Base-by-base conservation (phyloP, 2,329 filamentous ascomycete genomes). In the Sporothrix sp. region DNA sequence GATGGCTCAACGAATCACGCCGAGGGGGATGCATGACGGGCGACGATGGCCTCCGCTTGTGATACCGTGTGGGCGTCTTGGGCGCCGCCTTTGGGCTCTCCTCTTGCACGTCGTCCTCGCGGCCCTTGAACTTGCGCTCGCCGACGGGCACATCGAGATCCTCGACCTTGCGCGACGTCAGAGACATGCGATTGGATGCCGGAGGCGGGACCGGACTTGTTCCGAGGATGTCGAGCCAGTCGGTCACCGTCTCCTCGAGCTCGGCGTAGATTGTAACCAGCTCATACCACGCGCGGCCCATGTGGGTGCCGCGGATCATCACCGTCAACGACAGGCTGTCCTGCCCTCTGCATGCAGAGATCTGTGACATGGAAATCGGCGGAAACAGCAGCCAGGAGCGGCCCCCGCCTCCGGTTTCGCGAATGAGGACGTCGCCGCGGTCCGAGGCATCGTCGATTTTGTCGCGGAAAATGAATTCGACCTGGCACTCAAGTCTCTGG, bases 401-500 rank as follows among this genome's bases (percentile, higher is more conserved):
- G 13, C 84, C 81, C 11, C 33, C 48, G 48, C 79, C 77, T 39
- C 89, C 88, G n/a, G 89, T 81, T 65, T 97, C 90, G 58, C 91
- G 90, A 51, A 98, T 84, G 20, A 98, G 76, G n/a, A 98, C 65
- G 64, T 98, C 93, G 7, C 91, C 89, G 44, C 78, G 71, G 55
- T 84, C 78, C 3, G 78, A 77, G 32, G 77, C 73, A 44, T 79
- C 77, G n/a, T 76, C 73, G 21, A 81, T 73, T 58, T 87, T 87
- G 62, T 97, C 91, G 61, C 93, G 81, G 57, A 91, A 78, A 13
- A 97, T 75, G 27, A 98, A 65, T 64, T 98, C 93, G 14, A 95
- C 80, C 58, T 86, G 85, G 62, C 93, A 96, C 59, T 88, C 87
- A 39, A 98, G 75, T 54, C 89, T 76, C 63, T 97, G 91, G 2